Base-by-base conservation (phyloP, 345 rosid species). In the Excoecaria agallocha region DNA sequence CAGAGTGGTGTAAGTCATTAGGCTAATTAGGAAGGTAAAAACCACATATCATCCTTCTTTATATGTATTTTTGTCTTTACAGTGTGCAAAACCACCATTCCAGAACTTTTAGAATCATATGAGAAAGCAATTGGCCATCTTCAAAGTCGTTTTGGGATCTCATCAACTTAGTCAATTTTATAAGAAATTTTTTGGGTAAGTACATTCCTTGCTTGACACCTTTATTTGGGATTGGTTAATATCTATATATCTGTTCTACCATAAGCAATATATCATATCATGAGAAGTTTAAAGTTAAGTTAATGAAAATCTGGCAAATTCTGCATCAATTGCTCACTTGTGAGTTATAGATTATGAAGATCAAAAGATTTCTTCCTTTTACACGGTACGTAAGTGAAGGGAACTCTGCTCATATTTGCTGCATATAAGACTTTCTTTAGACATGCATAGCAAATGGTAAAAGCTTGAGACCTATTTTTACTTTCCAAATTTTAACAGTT, bases 21-120 rank as follows among this genome's bases (percentile, higher is more conserved):
- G 55, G 41, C 7, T 59, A 24, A 38, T 17, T 24, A 5, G 43
- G 13, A 19, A 62, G 62, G 13, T 12, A 35, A 43, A 3, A 25
- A 20, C 20, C 11, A 13, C 30, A n/a, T 50, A 49, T 22, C 24
- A 8, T 49, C 25, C 22, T 62, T 41, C 66, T 55, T 46, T 24
- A 43, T 12, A 46, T 51, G 22, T 62, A 49, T 49, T 57, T 49
- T 37, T 30, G 7, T 35, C 37, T 60, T 74, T 76, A 39, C 85
- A 87, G 89, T 81, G 70, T 82, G 83, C 84, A 87, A 86, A 81
- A 78, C 83, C 51, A 50, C 89, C 72, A 81, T 86, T 65, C 78
- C 84, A 6, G 87, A 84, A 71, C 80, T 87, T 56, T 74, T 84
- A 49, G 82, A 79, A 66, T 86, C 89, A 16, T 76, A 76, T 22